Evolutionary conservation across 768 basidiomycete species (phyloP).

Genomic region (Russula sp.): DNA sequence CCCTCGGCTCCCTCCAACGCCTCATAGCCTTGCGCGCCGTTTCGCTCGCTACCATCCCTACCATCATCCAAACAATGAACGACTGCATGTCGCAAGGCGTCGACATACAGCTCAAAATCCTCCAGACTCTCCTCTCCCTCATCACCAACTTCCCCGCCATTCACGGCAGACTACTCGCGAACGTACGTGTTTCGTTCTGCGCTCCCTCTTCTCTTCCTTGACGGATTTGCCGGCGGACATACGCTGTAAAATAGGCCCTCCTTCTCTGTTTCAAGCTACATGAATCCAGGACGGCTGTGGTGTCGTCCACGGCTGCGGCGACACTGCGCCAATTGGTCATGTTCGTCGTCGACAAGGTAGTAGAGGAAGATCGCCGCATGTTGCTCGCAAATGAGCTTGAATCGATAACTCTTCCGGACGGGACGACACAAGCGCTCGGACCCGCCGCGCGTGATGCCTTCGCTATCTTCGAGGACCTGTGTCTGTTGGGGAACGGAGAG

Average conservation of each 20-base stretch:
- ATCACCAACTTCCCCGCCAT: constrained; percentile 84
- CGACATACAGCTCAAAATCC: constrained; percentile 91
- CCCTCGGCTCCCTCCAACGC: constrained; percentile 85
- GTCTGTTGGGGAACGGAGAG: constrained; percentile 79
- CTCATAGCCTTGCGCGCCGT: constrained; percentile 86
- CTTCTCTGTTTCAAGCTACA: constrained; percentile 94
- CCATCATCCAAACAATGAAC: constrained; percentile 79
- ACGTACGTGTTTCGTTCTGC: constrained; percentile 51
- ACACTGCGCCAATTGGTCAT: constrained; percentile 95
- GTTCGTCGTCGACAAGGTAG: constrained; percentile 96
- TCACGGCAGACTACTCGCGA: constrained; percentile 74
- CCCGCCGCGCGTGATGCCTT: constrained; percentile 83
- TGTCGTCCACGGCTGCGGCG: constrained; percentile 95
- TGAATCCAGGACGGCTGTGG: constrained; percentile 93
- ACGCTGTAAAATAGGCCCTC: constrained; percentile 55
- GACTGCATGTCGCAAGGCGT: constrained; percentile 92
- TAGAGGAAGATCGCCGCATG: constrained; percentile 61
- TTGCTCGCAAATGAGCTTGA: constrained; percentile 36
- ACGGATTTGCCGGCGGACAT: not conserved
- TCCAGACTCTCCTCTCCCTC: constrained; percentile 88
- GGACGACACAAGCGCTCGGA: constrained; percentile 56
- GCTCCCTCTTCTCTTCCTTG: not conserved
- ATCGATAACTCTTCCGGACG: constrained; percentile 65
- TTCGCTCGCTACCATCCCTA: constrained; percentile 70
- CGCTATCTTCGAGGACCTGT: constrained; percentile 88